Conservation (phyloP, 169 alveolate genomes). For the Theileria parva region DNA sequence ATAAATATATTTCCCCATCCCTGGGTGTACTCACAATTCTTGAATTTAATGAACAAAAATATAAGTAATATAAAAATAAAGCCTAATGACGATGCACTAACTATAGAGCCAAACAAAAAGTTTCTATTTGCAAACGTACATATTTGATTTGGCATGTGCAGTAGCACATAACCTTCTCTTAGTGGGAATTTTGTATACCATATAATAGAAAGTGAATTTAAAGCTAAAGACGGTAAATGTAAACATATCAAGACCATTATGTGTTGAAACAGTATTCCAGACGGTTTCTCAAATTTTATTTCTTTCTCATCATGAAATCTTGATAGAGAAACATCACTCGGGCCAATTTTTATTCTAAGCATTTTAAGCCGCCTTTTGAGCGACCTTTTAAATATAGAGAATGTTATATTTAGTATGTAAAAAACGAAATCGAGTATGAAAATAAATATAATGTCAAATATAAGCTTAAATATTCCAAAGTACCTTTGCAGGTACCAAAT, state of each 20-base stretch:
- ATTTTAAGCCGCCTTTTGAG: not conserved
- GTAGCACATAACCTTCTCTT: conserved; percentile 13
- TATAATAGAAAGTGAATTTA: conserved; percentile 48
- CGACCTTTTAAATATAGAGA: not conserved
- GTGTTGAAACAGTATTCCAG: conserved; percentile 29
- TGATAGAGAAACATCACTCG: not conserved
- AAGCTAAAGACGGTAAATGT: conserved; percentile 34
- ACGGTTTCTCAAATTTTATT: not conserved
- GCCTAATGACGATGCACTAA: conserved; percentile 3
- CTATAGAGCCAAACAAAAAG: conserved; percentile 31
- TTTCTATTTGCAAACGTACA: conserved; percentile 30
- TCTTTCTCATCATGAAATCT: not conserved
- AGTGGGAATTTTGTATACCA: conserved; percentile 44
- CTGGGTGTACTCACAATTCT: conserved; percentile 13
- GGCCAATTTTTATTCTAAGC: not conserved
- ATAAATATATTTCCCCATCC: conserved; percentile 51
- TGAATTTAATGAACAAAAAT: conserved; percentile 4
- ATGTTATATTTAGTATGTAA: not conserved
- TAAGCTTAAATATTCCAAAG: conserved; percentile 35
- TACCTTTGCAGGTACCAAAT: conserved; percentile 54
- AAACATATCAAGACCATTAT: conserved; percentile 29
- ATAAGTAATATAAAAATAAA: conserved; percentile 16
- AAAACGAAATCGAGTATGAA: conserved; percentile 19
- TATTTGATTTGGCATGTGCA: conserved; percentile 60
- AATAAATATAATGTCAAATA: conserved; percentile 26